Percentiles rank a stretch among this genome's conserved stretches.
These are phyloP conservation scores for Scytalidium sp. DNA, from an alignment of 2,329 filamentous ascomycete species.

Conservation along the genomic window DNA sequence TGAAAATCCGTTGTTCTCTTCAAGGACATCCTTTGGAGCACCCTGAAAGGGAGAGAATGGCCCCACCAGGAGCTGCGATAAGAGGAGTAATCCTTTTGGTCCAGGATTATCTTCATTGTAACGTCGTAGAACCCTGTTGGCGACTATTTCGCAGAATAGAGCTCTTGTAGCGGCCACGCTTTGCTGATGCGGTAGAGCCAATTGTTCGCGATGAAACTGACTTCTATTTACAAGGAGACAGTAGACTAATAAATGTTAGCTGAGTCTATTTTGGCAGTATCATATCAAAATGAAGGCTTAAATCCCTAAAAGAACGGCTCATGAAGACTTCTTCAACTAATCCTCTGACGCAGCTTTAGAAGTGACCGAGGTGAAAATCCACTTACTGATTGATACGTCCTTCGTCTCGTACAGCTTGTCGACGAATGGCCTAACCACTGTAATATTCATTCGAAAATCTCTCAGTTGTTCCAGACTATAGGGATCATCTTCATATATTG, in stretches of 20 bases:
- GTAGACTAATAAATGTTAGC: conserved; percentile 54
- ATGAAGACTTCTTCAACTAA: too few species aligned
- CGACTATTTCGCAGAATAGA: conserved; percentile 76
- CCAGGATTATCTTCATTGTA: conserved; percentile 77
- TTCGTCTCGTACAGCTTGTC: conserved; percentile 77
- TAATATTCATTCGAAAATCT: conserved; percentile 76
- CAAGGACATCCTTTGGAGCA: conserved; percentile 64
- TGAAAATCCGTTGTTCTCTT: conserved; percentile 44
- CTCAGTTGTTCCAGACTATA: conserved; percentile 74
- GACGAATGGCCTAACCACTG: conserved; percentile 77
- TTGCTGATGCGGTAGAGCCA: conserved; percentile 71
- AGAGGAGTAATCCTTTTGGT: conserved; percentile 64
- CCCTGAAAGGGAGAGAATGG: conserved; percentile 86
- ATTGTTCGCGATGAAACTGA: conserved; percentile 76
- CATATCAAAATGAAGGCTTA: too few species aligned
- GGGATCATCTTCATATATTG: conserved; percentile 47
- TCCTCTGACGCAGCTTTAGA: too few species aligned
- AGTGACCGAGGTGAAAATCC: too few species aligned
- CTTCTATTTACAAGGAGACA: conserved; percentile 79
- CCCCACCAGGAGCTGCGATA: conserved; percentile 77
- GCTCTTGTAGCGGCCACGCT: conserved; percentile 79
- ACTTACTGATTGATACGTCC: conserved; percentile 72
- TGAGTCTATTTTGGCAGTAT: background rate
- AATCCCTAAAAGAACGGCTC: too few species aligned
- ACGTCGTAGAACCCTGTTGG: conserved; percentile 71